phyloP scores from a whole-genome alignment of 495 filamentous ascomycete species.

The Penicillium argentinense region DNA sequence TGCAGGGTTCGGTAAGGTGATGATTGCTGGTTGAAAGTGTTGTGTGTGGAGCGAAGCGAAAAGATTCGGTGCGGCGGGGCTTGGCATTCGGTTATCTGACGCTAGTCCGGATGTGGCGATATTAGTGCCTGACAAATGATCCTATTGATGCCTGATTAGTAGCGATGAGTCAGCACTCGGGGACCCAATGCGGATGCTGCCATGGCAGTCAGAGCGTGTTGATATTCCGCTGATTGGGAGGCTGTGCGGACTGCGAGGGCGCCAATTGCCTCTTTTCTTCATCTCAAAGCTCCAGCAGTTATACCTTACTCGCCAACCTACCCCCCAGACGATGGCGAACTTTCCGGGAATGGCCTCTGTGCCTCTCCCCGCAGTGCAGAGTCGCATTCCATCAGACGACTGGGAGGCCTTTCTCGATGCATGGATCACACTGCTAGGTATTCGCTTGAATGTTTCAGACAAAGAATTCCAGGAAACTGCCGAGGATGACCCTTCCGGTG shows the following conservation, averaged over 20 bases:
- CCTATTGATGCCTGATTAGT: background rate
- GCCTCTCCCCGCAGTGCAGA: slow-evolving; percentile 66
- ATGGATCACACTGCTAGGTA: slow-evolving; percentile 65
- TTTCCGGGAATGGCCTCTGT: slow-evolving; percentile 74
- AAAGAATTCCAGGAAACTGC: slow-evolving; percentile 51
- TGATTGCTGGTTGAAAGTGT: slow-evolving; percentile 54
- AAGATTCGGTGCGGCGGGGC: slow-evolving; percentile 39
- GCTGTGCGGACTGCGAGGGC: background rate
- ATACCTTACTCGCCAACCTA: background rate
- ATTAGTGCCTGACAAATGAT: slow-evolving; percentile 1
- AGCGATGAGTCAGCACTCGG: slow-evolving; percentile 29
- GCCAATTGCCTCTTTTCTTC: background rate
- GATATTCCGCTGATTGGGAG: background rate
- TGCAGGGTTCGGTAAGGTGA: slow-evolving; percentile 77
- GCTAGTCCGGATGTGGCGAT: slow-evolving; percentile 29
- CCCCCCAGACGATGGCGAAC: slow-evolving; percentile 33
- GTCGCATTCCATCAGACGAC: slow-evolving; percentile 63
- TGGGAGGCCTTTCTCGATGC: slow-evolving; percentile 79
- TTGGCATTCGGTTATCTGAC: slow-evolving; percentile 47
- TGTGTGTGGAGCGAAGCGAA: slow-evolving; percentile 31
- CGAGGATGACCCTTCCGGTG: slow-evolving; percentile 53
- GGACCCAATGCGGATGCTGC: slow-evolving; percentile 1
- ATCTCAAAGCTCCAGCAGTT: background rate
- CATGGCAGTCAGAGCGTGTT: slow-evolving; percentile 1
- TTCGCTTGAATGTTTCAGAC: slow-evolving; percentile 59